These are phyloP conservation scores for Mucor lusitanicus DNA, from an alignment of 371 early-diverging fungal species.

Conservation along the genomic window DNA sequence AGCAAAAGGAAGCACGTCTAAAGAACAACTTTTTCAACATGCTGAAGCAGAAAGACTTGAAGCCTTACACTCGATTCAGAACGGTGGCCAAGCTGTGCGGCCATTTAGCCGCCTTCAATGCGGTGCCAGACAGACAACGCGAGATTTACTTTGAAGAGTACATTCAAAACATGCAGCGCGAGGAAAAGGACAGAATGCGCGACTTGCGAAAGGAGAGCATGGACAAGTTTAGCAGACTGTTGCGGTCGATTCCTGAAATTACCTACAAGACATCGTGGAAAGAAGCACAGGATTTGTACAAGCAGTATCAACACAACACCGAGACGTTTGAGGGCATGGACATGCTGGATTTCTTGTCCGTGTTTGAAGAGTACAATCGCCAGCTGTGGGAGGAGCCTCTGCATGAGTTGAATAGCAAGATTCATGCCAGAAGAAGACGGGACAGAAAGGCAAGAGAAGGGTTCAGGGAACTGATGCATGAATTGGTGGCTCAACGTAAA, in stretches of 20 bases:
- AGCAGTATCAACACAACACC: constrained; percentile 49
- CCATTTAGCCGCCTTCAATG: constrained; percentile 50
- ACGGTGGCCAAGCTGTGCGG: constrained; percentile 51
- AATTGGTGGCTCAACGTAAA: constrained; percentile 50
- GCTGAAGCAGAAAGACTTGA: constrained; percentile 41
- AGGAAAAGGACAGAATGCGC: constrained; percentile 69
- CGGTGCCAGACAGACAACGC: constrained; percentile 55
- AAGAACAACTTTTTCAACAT: constrained; percentile 44
- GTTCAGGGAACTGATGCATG: constrained; percentile 63
- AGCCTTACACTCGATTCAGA: constrained; percentile 52
- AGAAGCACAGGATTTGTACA: constrained; percentile 55
- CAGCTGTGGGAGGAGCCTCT: constrained; percentile 65
- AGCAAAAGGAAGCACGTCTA: constrained; percentile 46
- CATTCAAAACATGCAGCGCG: constrained; percentile 52
- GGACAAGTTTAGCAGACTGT: constrained; percentile 58
- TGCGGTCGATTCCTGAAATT: constrained; percentile 65
- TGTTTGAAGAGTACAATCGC: constrained; percentile 79
- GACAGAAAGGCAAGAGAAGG: constrained; percentile 75
- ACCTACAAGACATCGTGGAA: constrained; percentile 71
- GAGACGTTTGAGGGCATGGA: constrained; percentile 73
- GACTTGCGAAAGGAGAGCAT: constrained; percentile 65
- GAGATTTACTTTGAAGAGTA: constrained; percentile 67
- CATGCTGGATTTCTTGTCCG: constrained; percentile 75
- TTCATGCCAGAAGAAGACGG: constrained; percentile 47
- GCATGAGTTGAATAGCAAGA: constrained; percentile 36